Evolutionary conservation across 768 basidiomycete genomes (phyloP).

Genomic region (Auriscalpium orientale): DNA sequence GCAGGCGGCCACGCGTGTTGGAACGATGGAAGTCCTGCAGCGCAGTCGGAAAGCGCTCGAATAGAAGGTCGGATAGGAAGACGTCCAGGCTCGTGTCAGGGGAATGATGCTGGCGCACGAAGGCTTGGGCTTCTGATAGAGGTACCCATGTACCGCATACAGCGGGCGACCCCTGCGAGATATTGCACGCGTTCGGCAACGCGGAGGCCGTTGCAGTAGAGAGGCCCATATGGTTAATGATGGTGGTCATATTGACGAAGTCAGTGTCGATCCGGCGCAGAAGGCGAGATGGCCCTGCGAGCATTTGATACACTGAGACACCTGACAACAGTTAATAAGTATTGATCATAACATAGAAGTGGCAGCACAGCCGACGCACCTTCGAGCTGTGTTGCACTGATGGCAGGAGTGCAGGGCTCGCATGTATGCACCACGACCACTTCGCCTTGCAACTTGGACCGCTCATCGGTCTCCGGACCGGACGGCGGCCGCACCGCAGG

Average conservation of each 20-base stretch:
- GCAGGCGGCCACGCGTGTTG: constrained; percentile 37
- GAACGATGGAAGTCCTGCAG: constrained; percentile 50
- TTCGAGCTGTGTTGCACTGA: constrained; percentile 64
- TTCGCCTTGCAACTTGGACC: constrained; percentile 13
- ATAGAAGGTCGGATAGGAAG: constrained; percentile 58
- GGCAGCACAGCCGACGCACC: constrained; percentile 33
- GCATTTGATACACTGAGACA: constrained; percentile 69
- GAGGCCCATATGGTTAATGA: constrained; percentile 38
- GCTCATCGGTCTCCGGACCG: background rate
- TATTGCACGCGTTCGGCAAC: constrained; percentile 39
- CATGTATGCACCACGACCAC: constrained; percentile 56
- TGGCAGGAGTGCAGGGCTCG: constrained; percentile 51
- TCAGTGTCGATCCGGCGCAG: constrained; percentile 73
- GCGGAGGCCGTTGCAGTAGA: constrained; percentile 29
- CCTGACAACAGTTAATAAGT: constrained; percentile 31
- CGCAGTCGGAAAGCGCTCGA: constrained; percentile 54
- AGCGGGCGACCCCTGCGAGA: constrained; percentile 44
- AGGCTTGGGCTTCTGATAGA: constrained; percentile 45
- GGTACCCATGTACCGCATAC: constrained; percentile 67
- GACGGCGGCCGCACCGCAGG: background rate
- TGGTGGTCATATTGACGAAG: constrained; percentile 64
- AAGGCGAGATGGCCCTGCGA: constrained; percentile 45
- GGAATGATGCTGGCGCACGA: constrained; percentile 40
- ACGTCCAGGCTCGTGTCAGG: constrained; percentile 33
- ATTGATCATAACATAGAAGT: constrained; percentile 15